Conservation (phyloP, 2,329 filamentous ascomycete species). For the Drechslerella dactyloides region DNA sequence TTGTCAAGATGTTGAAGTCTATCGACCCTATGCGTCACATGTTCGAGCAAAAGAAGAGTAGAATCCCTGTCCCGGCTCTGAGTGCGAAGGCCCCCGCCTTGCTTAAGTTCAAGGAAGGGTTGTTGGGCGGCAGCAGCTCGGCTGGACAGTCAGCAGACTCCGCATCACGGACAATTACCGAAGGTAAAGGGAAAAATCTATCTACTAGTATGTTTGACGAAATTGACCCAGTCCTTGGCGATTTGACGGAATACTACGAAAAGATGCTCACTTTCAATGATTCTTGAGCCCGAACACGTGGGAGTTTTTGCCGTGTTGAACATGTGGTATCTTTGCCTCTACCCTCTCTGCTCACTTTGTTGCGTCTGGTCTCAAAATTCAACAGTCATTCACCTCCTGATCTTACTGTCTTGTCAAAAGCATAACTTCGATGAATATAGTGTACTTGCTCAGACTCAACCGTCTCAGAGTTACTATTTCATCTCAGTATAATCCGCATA, state of each 20-base stretch:
- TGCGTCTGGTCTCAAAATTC: no score
- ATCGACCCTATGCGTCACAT: constrained; percentile 5
- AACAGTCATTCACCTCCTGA: no score
- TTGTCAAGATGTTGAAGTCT: constrained; percentile 15
- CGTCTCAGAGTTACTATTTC: no score
- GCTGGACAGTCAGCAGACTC: background rate
- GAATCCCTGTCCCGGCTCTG: constrained; percentile 34
- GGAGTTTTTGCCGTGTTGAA: constrained; percentile 4
- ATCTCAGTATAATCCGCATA: no score
- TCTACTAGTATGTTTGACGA: constrained; percentile 25
- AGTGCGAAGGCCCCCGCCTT: constrained; percentile 24
- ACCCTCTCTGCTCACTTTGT: no score
- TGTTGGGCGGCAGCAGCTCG: background rate
- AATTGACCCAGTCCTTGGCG: constrained; percentile 37
- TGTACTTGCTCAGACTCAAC: no score
- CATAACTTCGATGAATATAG: no score
- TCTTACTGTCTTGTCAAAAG: no score
- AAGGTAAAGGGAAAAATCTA: constrained; percentile 14
- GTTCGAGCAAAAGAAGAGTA: constrained; percentile 17
- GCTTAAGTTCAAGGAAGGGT: constrained; percentile 33
- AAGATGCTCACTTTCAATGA: constrained; percentile 26
- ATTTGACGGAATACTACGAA: constrained; percentile 41
- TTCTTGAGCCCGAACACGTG: background rate
- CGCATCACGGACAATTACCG: background rate
- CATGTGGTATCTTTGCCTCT: constrained; percentile 15